These are phyloP conservation scores for Coniochaeta sp. DNA, from an alignment of 2,329 filamentous ascomycete genomes.

Conservation along the genomic window DNA sequence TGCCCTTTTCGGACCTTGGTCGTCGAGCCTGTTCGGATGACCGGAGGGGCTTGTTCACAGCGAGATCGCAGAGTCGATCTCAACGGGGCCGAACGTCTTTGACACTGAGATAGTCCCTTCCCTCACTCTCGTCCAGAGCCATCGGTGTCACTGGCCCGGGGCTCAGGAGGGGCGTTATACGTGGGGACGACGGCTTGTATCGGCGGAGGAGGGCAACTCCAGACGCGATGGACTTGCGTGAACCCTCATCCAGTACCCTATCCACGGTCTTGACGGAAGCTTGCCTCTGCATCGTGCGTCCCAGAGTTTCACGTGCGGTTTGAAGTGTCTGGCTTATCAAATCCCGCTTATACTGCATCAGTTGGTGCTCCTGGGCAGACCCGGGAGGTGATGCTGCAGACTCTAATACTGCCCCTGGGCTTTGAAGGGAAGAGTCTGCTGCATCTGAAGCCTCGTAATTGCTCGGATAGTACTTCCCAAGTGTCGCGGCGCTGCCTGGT, in stretches of 20 bases:
- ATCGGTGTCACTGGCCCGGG: constrained; percentile 57
- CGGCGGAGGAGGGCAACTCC: constrained; percentile 7
- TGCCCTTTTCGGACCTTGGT: too few relatives aligned
- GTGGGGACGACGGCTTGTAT: constrained; percentile 42
- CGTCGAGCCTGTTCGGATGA: too few relatives aligned
- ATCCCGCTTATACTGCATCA: constrained; percentile 54
- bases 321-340: constrained; percentile 52
- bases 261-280: constrained; percentile 25
- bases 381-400: constrained; percentile 27
- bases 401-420: constrained; percentile 15
- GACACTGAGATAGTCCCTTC: neutral
- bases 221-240: neutral
- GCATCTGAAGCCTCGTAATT: constrained; percentile 36
- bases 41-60: too few relatives aligned
- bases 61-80: too few relatives aligned
- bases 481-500: constrained; percentile 39
- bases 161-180: constrained; percentile 46
- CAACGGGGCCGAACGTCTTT: neutral
- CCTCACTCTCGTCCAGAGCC: constrained; percentile 38
- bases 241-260: neutral
- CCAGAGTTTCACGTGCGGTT: constrained; percentile 25
- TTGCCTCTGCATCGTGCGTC: constrained; percentile 11
- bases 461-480: constrained; percentile 58
- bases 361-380: constrained; percentile 41
- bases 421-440: constrained; percentile 29